Evolutionary conservation across 2,329 filamentous ascomycete species (phyloP).

Genomic region (Scedosporium dehoogii): DNA sequence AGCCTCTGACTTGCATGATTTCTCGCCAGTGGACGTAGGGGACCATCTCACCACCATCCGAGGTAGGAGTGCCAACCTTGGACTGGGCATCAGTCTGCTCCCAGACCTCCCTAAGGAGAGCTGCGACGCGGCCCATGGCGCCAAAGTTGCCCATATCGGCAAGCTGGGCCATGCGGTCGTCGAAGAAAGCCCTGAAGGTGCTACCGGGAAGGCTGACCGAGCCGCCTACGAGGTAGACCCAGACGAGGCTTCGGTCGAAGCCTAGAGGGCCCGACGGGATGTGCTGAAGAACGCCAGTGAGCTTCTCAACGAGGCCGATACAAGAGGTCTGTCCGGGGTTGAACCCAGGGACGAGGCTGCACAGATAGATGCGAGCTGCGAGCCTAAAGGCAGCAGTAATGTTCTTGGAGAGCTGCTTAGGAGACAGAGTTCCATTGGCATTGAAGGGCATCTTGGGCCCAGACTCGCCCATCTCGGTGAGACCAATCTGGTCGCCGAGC

Average conservation of each 20-base stretch:
- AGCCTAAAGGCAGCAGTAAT: constrained; percentile 86
- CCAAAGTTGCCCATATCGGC: constrained; percentile 72
- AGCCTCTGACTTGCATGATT: constrained; percentile 81
- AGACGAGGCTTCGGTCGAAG: constrained; percentile 83
- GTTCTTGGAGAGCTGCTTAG: constrained; percentile 76
- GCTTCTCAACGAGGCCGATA: constrained; percentile 65
- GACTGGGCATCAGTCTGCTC: constrained; percentile 53
- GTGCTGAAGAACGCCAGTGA: constrained; percentile 65
- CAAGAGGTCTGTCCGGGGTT: constrained; percentile 65
- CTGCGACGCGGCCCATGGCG: constrained; percentile 74
- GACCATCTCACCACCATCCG: constrained; percentile 27
- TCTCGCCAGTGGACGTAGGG: constrained; percentile 88
- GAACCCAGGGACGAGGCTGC: constrained; percentile 85
- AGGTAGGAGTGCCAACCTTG: constrained; percentile 24
- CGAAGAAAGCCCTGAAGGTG: constrained; percentile 67
- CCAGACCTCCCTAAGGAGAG: constrained; percentile 78
- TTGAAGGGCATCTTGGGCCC: constrained; percentile 52
- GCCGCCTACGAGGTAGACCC: constrained; percentile 86
- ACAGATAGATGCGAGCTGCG: constrained; percentile 92
- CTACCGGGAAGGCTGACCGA: constrained; percentile 65
- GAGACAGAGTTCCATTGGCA: constrained; percentile 64
- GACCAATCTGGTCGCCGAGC: constrained; percentile 77
- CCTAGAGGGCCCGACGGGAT: constrained; percentile 75
- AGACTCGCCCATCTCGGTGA: constrained; percentile 59
- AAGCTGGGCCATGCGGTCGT: constrained; percentile 62